A percentile compares a stretch with the other conserved stretches of the same genome.
Conservation (phyloP, 352 stramenopile species). For the Pythium grandisporangium region DNA sequence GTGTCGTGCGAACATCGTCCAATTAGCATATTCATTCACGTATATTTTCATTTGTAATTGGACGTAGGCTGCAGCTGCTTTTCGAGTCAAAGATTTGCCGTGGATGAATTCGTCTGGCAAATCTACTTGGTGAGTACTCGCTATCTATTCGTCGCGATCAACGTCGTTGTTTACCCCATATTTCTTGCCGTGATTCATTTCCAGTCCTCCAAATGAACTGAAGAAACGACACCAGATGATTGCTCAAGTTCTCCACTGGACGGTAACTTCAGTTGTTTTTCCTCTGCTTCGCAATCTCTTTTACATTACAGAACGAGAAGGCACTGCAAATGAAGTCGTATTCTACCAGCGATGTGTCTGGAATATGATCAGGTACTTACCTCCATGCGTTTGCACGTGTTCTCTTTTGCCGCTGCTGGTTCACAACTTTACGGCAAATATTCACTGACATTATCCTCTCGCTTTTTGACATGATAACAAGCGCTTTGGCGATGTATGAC, state of each 20-base stretch:
- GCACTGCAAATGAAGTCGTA: slow-evolving; percentile 48
- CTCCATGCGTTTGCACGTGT: too few relatives aligned
- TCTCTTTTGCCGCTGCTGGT: too few relatives aligned
- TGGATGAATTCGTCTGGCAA: slow-evolving; percentile 11
- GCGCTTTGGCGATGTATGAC: slow-evolving; percentile 33
- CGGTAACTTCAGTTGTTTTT: slow-evolving; percentile 34
- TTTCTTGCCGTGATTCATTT: not conserved
- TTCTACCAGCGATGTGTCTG: slow-evolving; percentile 66
- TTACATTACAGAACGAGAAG: slow-evolving; percentile 70
- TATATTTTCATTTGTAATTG: too few relatives aligned
- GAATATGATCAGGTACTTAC: slow-evolving; percentile 50
- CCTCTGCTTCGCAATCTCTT: slow-evolving; percentile 53
- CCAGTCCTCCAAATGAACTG: slow-evolving; percentile 47
- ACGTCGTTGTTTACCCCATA: not conserved
- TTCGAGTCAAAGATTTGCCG: slow-evolving; percentile 7
- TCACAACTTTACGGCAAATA: too few relatives aligned
- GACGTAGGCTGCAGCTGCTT: slow-evolving; percentile 1
- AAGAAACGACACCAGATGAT: slow-evolving; percentile 32
- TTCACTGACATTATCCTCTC: too few relatives aligned
- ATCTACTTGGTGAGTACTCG: slow-evolving; percentile 8
- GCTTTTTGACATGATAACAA: slow-evolving; percentile 6
- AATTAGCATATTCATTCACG: too few relatives aligned
- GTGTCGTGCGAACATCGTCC: too few relatives aligned
- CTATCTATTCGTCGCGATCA: not conserved
- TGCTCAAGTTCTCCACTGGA: slow-evolving; percentile 27